Base-by-base conservation (phyloP, 2,329 filamentous ascomycete genomes). In the Magnaporthales sp. region DNA sequence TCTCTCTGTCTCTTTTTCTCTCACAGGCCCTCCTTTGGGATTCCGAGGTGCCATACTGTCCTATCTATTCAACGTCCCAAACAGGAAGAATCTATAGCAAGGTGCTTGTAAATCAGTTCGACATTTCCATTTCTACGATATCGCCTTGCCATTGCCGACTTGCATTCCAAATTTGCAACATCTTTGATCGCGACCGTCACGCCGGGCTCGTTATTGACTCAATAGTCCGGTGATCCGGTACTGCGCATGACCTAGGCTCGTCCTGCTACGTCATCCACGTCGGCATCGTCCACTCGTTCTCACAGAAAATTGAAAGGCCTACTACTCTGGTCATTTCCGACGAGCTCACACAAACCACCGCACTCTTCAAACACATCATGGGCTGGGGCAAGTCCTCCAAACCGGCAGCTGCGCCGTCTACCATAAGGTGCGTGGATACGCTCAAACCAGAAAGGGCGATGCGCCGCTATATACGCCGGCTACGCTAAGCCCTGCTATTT, bases 321-420 rank as follows among this genome's bases (percentile, higher is more conserved):
- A 51, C 19, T 51, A 51, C 19, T 51, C 19, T n/a, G 19, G 38
- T 5, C 38, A 5, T 51, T 8, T n/a, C 4, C 38, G 27, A n/a
- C n/a, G 24, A 32, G 15, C 13, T 4, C 30, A 11, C 5, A 22
- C 62, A 31, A 63, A 32, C n/a, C 32, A 38, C 11, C 11, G 32
- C 19, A 10, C 29, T 29, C 64, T 27, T 27, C 8, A 64, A 51
- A 51, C 4, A 24, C 30, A 74, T 69, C 70, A 77, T 77, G 75
- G 71, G 73, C 66, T 77, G 75, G 75, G 75, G 75, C 70, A 73
- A 71, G 65, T 58, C 73, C 38, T 4, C 38, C 62, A 67, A 67
- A 51, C 71, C 73, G 68, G 71, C 72, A 56, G 72, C 75, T 67
- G 72, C 74, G 32, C 70, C 70, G 66, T 75, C 74, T 67, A 73